Percentiles rank a stretch among this genome's conserved stretches.
These are phyloP conservation scores for Candida boidinii DNA, from an alignment of 805 yeast species.

Conservation along the genomic window DNA sequence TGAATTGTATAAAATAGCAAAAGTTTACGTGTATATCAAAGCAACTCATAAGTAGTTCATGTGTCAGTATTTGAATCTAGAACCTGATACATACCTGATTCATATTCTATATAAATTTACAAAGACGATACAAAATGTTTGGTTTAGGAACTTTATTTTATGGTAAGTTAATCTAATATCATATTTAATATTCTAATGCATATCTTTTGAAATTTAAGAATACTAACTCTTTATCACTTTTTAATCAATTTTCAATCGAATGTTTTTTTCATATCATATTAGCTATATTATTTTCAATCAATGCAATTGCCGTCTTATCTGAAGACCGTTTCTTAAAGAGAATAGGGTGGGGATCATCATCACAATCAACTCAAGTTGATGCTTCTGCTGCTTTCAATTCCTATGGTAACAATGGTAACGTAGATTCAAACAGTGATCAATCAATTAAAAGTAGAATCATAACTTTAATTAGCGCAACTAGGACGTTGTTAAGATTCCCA, in stretches of 20 bases:
- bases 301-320: conserved; percentile 50
- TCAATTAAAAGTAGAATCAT: conserved; percentile 38
- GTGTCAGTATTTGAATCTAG: no score
- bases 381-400: conserved; percentile 7
- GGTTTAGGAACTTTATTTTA: conserved; percentile 48
- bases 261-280: no score
- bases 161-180: conserved; percentile 19
- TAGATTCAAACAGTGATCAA: conserved; percentile 3
- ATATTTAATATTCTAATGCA: conserved; percentile 2
- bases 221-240: conserved; percentile 13
- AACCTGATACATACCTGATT: no score
- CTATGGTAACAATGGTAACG: conserved; percentile 12
- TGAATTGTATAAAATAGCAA: no score
- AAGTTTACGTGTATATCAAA: no score
- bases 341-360: conserved; percentile 33
- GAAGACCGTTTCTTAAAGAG: conserved; percentile 49
- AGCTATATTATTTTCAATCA: conserved; percentile 41
- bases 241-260: no score
- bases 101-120: no score
- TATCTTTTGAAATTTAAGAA: not conserved
- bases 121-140: conserved; percentile 30
- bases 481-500: conserved; percentile 51
- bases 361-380: conserved; percentile 23
- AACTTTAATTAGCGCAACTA: conserved; percentile 47
- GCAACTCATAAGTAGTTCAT: no score